Evolutionary conservation across 805 yeast species (phyloP), one percentile per base, ranked within the genome.

Genomic region (Saccharomycopsis malanga): DNA sequence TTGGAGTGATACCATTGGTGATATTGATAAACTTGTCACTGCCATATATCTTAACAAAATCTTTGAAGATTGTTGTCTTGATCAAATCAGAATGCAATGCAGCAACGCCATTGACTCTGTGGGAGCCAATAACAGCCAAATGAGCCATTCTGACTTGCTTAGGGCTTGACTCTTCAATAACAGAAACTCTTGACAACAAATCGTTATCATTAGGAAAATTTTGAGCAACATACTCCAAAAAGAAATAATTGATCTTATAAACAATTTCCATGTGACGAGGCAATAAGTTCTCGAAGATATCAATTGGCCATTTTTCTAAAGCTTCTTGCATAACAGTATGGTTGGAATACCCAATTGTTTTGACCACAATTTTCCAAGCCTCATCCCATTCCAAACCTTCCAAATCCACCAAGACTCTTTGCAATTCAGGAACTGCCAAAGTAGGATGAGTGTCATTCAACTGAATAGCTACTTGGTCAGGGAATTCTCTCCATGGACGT

Each of bases 311-410:
- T 68, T 86, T 89, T 70, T 88, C 97, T 53, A 89, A 73, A 20
- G 96, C 97, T 71, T 88, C 97, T 52, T 81, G 81, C 87, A 88
- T 82, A 39, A 88, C 97, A 1, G 97, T 88, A 65, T 88, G 97
- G 66, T 88, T 88, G 4, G 97, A 88, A 72, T 89, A 89, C 49
- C 93, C 93, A 63, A 88, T 87, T 3, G 93, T 87, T 45, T 65
- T 63, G 23, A 82, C 78, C 44, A 86, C 95, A 61, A 89, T 81
- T 22, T 67, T 67, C 96, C 96, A 89, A 34, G 96, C 96, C 40
- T 71, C 73, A 56, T 76, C 80, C 96, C 95, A 89, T 21, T 69
- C 74, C 49, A 88, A 70, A 45, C 80, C 80, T 68, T 89, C 96
- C 56, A 83, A 68, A 65, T 88, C 97, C 51, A 88, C 82, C 49